Conservation (phyloP, 2,329 filamentous ascomycete genomes). For the Clarireedia homoeocarpa region DNA sequence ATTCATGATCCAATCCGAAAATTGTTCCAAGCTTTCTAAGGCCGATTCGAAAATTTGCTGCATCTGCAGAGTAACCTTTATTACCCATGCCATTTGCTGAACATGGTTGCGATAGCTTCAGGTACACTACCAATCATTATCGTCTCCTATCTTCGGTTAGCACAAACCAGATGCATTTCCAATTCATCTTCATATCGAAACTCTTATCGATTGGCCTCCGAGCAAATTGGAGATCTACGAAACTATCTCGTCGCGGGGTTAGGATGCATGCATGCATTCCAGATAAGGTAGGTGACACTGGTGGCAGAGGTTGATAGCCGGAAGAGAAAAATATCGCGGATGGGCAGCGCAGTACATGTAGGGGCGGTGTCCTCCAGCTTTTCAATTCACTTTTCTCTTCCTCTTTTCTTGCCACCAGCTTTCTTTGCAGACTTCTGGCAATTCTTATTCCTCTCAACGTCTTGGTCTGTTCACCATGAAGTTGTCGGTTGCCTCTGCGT, state of each 20-base stretch:
- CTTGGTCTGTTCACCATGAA: conserved; percentile 17
- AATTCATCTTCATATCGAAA: not conserved
- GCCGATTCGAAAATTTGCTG: not conserved
- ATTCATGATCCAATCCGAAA: not conserved
- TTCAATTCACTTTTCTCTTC: not conserved
- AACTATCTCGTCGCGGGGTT: not conserved
- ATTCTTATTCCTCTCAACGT: not conserved
- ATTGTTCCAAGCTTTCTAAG: not conserved
- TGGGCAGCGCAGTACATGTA: too few species aligned
- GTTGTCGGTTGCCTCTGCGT: conserved; percentile 11
- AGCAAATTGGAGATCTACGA: not conserved
- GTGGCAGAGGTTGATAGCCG: not conserved
- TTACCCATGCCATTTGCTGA: too few species aligned
- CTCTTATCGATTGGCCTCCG: not conserved
- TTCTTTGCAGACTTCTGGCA: not conserved
- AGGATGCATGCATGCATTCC: conserved; percentile 1
- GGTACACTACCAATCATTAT: conserved; percentile 3
- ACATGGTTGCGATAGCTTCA: not conserved
- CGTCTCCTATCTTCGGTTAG: not conserved
- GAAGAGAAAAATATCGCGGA: not conserved
- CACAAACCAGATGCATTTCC: not conserved
- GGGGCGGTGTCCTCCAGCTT: too few species aligned
- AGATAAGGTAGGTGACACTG: conserved; percentile 8
- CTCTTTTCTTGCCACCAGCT: not conserved
- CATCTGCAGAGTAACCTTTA: not conserved